Evolutionary conservation across 768 basidiomycete species (phyloP), one percentile per base, ranked within the genome.

Genomic region (Boletus pseudopeckii): DNA sequence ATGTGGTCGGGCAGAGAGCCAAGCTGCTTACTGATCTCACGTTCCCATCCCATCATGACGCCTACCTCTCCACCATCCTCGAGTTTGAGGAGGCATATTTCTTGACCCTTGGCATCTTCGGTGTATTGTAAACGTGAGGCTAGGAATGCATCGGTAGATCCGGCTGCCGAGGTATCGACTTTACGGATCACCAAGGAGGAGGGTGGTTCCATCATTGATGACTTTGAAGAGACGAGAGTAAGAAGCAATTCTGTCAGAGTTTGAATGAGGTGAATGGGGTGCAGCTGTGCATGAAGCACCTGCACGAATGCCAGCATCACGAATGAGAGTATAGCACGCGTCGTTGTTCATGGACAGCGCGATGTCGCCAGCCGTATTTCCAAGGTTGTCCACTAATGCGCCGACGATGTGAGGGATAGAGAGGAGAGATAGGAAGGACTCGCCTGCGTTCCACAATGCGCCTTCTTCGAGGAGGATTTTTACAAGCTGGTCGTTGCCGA

Each of bases 41-140:
- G 72, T 70, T 99, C 97, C 97, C 97, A 99, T 1, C 94, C 92
- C 97, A 99, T 99, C 97, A 99, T 99, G 6, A 99, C 96, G 13
- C 93, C 92, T n/a, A 95, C 81, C 54, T 93, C 88, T 58, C 87
- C 86, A 7, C 71, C 76, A 28, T 83, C 83, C 14, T 76, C 80
- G 3, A 80, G 75, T 54, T 78, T 72, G 48, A 92, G 64, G 47
- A 90, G 71, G 56, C 94, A 97, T 20, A 97, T 81, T 46, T 92
- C 88, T 68, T 94, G 92, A 2, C 89, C 92, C 34, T 80, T 69
- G 32, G 78, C 74, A 65, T 96, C 93, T 33, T 71, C 76, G 10
- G 76, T 79, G 70, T 84, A 98, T 36, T 76, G 75, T 38, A 98
- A 73, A 48, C 73, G 77, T 2, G 90, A 88, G 2, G 79, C 66